Evolutionary conservation across 192 early-diverging fungal genomes (phyloP).

Genomic region (Allomyces macrogynus): DNA sequence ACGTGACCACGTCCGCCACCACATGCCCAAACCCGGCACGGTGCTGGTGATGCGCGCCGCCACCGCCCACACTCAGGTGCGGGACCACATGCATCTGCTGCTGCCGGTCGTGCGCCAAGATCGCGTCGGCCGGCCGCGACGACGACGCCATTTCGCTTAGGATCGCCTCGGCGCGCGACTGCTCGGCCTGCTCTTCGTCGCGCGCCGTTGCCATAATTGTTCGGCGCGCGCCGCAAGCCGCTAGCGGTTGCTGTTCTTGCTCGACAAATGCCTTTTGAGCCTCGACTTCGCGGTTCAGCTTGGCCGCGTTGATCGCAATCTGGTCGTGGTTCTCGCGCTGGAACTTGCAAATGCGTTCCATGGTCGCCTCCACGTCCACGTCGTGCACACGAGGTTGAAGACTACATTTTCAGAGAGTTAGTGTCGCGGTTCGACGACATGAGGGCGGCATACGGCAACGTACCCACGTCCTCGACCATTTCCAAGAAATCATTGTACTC

Average conservation of each 20-base stretch:
- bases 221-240: no score
- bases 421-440: not conserved
- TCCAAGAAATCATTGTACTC: conserved; percentile 84
- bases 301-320: conserved; percentile 50
- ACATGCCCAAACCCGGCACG: no score
- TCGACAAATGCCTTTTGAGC: conserved; percentile 11
- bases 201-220: no score
- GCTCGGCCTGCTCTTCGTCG: not conserved
- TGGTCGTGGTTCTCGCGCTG: conserved; percentile 55
- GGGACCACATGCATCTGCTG: conserved; percentile 18
- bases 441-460: no score
- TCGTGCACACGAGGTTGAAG: conserved; percentile 70
- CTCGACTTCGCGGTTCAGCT: conserved; percentile 31
- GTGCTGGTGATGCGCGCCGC: no score
- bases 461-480: conserved; percentile 66
- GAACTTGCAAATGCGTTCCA: conserved; percentile 53
- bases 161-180: not conserved
- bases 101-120: conserved; percentile 19
- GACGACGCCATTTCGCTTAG: not conserved
- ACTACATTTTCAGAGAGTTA: conserved; percentile 14
- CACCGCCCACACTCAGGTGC: no score
- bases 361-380: conserved; percentile 63
- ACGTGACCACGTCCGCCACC: no score
- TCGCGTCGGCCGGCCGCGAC: conserved; percentile 33
- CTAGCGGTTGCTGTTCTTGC: no score